These are phyloP conservation scores for Pichia rugopelliculosa DNA, from an alignment of 805 yeast species.

Conservation along the genomic window DNA sequence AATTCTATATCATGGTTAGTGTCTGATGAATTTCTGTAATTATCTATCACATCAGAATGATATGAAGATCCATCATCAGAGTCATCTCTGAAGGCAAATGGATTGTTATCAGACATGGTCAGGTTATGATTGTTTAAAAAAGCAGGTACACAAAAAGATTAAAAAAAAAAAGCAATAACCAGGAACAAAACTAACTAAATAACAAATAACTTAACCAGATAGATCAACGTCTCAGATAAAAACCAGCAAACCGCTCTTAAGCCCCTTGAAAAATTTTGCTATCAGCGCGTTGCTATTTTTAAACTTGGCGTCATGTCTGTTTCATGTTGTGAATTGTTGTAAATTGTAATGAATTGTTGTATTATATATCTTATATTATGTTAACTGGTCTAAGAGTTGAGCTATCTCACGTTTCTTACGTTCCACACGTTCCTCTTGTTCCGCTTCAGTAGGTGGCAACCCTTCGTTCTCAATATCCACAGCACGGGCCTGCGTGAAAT, in stretches of 20 bases:
- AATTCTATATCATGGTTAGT: neutral
- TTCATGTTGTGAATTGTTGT: no score
- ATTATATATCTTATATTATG: no score
- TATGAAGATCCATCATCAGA: slow-evolving; percentile 4
- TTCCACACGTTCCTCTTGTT: neutral
- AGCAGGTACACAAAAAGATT: neutral
- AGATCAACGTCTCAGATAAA: neutral
- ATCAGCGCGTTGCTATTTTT: neutral
- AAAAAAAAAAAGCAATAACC: no score
- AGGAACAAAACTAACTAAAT: neutral
- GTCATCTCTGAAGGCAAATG: slow-evolving; percentile 9
- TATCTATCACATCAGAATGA: neutral
- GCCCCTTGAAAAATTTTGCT: neutral
- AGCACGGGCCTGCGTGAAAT: slow-evolving; percentile 73
- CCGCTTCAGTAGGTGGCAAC: slow-evolving; percentile 75
- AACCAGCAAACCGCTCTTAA: neutral
- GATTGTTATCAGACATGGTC: neutral
- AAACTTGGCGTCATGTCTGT: neutral
- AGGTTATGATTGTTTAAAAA: neutral
- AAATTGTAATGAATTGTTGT: no score
- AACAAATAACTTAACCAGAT: no score
- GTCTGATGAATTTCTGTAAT: neutral
- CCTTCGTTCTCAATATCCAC: slow-evolving; percentile 83
- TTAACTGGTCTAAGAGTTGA: neutral
- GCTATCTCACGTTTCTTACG: neutral